Conservation (phyloP, 306 rosid genomes). For the Potentilla sterilis region DNA sequence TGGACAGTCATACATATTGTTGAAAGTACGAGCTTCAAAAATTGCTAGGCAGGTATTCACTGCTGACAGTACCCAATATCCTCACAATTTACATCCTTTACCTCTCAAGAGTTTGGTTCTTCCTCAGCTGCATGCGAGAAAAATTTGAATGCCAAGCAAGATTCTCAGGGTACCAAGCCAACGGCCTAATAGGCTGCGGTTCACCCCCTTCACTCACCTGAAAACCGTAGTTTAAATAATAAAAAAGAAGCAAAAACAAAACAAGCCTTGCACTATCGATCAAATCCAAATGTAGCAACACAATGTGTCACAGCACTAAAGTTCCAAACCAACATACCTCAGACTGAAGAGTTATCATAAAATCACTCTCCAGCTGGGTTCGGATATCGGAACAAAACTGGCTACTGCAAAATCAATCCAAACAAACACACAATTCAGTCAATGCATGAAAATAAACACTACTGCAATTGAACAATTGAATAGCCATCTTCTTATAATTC, state of each 20-base stretch:
- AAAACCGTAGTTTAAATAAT: conserved; percentile 15
- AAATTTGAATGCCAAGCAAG: conserved; percentile 98
- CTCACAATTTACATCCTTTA: conserved; percentile 30
- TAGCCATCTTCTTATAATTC: neutral
- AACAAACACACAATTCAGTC: conserved; percentile 15
- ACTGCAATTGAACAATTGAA: neutral
- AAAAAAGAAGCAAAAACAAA: neutral
- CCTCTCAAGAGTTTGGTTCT: conserved; percentile 93
- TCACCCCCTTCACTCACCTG: conserved; percentile 72
- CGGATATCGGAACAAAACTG: conserved; percentile 77
- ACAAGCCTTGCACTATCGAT: neutral
- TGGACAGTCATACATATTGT: neutral
- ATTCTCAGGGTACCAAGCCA: conserved; percentile 89
- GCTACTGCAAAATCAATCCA: conserved; percentile 56
- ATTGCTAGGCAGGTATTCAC: neutral
- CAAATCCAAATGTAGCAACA: conserved; percentile 2
- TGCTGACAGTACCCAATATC: conserved; percentile 2
- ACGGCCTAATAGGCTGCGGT: conserved; percentile 74
- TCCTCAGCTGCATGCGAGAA: conserved; percentile 95
- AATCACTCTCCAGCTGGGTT: conserved; percentile 74
- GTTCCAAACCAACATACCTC: conserved; percentile 43
- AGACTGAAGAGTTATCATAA: conserved; percentile 63
- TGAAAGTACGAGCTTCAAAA: neutral
- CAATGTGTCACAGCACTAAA: neutral
- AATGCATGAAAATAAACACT: neutral